Evolutionary conservation across 2,329 filamentous ascomycete genomes (phyloP), one percentile per base, ranked within the genome.

Genomic region (Neonectria hederae): DNA sequence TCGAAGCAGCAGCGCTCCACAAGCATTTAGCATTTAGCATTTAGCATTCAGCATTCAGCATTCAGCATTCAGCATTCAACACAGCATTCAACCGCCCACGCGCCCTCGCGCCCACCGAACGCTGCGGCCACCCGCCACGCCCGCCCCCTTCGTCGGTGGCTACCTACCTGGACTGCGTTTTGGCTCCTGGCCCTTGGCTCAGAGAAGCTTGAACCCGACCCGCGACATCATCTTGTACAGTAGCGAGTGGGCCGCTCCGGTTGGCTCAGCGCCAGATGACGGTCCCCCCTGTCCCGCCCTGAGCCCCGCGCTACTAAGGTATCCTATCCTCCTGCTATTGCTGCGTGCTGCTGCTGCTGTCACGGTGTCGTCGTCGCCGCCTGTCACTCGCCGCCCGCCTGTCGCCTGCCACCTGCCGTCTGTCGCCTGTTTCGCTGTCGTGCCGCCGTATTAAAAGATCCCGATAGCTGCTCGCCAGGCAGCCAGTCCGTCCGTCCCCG

Each of bases 241-340:
- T 63, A 65, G 63, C 61, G 62, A 62, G 72, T 74, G 72, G 72
- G 65, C 70, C 72, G 54, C 62, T 73, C 68, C 62, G 66, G 72
- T 74, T 74, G 72, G 70, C 72, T 74, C 70, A 74, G 70, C 72
- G 70, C 72, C 72, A 74, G 70, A 74, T 74, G 72, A 74, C 70
- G 69, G 69, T 53, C 65, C 70, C 71, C 72, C 72, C 67, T 74
- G 72, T 74, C 67, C 70, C 66, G 68, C 65, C 64, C 68, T 69
- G 70, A 75, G 72, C 74, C 73, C 70, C 72, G 73, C 72, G 72
- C 72, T 72, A 69, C 65, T 63, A 72, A 71, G 63, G 67, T 68
- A 69, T 72, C 63, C 67, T 65, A 61, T 66, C 70, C 66, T 70
- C 63, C 63, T 69, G 68, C 59, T 61, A 56, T 65, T 55, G 52